These are phyloP conservation scores for Pythium pyrilobum DNA, from an alignment of 352 stramenopile genomes.

Conservation along the genomic window DNA sequence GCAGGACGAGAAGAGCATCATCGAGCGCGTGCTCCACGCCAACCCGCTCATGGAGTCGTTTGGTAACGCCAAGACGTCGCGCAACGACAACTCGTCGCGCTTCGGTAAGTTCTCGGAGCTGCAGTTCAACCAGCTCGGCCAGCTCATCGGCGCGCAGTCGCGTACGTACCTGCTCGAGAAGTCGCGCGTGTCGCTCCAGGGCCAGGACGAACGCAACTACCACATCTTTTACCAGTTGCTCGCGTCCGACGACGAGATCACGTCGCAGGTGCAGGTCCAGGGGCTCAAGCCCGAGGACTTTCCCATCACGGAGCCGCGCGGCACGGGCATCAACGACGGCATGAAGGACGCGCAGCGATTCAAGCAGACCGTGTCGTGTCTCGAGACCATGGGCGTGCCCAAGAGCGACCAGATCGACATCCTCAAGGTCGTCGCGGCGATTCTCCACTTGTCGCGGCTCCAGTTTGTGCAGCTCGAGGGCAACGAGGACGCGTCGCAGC, in stretches of 20 bases:
- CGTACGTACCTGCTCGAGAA: slow-evolving; percentile 88
- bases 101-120: slow-evolving; percentile 97
- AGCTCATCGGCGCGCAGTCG: slow-evolving; percentile 76
- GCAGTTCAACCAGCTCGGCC: slow-evolving; percentile 88
- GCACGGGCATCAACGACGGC: slow-evolving; percentile 42
- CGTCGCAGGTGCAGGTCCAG: slow-evolving; percentile 56
- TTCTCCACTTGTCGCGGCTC: slow-evolving; percentile 77
- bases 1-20: slow-evolving; percentile 57
- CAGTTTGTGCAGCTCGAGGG: slow-evolving; percentile 49
- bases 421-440: slow-evolving; percentile 71
- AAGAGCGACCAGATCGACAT: slow-evolving; percentile 71
- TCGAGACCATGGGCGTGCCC: slow-evolving; percentile 72
- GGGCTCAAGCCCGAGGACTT: slow-evolving; percentile 78
- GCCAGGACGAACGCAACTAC: slow-evolving; percentile 96
- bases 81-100: slow-evolving; percentile 94
- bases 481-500: slow-evolving; percentile 65
- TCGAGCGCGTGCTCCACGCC: slow-evolving; percentile 73
- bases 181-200: slow-evolving; percentile 87
- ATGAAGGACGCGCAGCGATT: slow-evolving; percentile 75
- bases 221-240: slow-evolving; percentile 98
- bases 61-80: slow-evolving; percentile 95
- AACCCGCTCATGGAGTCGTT: slow-evolving; percentile 92
- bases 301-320: slow-evolving; percentile 57
- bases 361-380: slow-evolving; percentile 58
- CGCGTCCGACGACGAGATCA: slow-evolving; percentile 45